Conservation (phyloP, 768 basidiomycete species). For the Mrakia gelida region DNA sequence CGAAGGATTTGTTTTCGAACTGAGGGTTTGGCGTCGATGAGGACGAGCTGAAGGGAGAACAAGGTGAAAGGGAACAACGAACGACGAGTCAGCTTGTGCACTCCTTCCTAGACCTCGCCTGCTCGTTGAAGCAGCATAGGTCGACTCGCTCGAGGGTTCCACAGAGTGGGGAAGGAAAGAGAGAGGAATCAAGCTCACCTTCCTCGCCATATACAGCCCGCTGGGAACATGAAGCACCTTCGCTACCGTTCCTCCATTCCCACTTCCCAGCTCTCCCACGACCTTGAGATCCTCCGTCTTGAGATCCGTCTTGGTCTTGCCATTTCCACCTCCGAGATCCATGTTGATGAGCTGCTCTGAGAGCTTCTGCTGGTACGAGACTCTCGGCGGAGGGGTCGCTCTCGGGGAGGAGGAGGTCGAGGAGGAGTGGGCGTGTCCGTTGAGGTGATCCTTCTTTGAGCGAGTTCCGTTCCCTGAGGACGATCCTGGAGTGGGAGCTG, state of each 20-base stretch:
- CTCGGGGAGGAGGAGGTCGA: slow-evolving; percentile 19
- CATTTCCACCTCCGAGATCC: slow-evolving; percentile 60
- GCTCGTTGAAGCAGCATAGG: no score
- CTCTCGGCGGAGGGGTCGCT: slow-evolving; percentile 5
- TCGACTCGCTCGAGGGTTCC: neutral
- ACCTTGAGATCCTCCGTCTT: slow-evolving; percentile 86
- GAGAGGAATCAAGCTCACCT: slow-evolving; percentile 56
- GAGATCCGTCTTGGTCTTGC: slow-evolving; percentile 75
- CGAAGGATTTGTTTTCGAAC: slow-evolving; percentile 96
- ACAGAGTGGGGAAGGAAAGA: neutral
- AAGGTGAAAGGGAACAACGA: neutral
- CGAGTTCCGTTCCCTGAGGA: neutral
- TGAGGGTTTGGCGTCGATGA: slow-evolving; percentile 92
- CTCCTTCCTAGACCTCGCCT: neutral
- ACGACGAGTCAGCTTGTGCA: slow-evolving; percentile 24
- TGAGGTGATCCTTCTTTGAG: slow-evolving; percentile 10
- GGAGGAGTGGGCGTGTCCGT: slow-evolving; percentile 10
- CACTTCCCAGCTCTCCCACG: slow-evolving; percentile 83
- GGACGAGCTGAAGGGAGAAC: slow-evolving; percentile 65
- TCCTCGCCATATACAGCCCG: slow-evolving; percentile 93
- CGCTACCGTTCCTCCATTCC: slow-evolving; percentile 96
- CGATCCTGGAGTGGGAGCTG: slow-evolving; percentile 38
- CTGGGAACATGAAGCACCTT: slow-evolving; percentile 90
- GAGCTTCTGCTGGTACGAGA: slow-evolving; percentile 58
- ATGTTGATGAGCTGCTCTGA: slow-evolving; percentile 79